Percentiles rank a stretch among this genome's conserved stretches.
phyloP scores from a whole-genome alignment of 108 stramenopile species.

The Skeletonema grethae region DNA sequence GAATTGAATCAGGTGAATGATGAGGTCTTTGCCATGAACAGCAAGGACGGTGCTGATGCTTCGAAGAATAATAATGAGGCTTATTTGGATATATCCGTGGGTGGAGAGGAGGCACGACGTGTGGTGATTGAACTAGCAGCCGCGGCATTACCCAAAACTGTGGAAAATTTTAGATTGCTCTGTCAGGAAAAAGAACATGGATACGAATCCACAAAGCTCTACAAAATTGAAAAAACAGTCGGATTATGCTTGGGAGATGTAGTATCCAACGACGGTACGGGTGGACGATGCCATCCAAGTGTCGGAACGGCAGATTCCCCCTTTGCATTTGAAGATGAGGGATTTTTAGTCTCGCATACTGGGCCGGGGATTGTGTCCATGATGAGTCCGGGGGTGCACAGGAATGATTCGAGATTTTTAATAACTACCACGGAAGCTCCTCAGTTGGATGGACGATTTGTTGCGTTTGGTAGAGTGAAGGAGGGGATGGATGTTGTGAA shows the following conservation, averaged over 20 bases:
- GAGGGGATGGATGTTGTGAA: slow-evolving; percentile 67
- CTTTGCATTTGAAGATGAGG: slow-evolving; percentile 40
- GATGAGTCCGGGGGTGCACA: slow-evolving; percentile 71
- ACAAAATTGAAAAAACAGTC: slow-evolving; percentile 75
- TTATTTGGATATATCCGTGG: slow-evolving; percentile 46
- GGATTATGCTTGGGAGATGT: slow-evolving; percentile 77
- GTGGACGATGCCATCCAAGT: slow-evolving; percentile 38
- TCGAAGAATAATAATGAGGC: slow-evolving; percentile 31
- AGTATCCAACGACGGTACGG: slow-evolving; percentile 30
- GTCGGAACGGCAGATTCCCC: slow-evolving; percentile 27
- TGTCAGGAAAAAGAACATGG: slow-evolving; percentile 42
- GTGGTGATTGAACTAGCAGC: slow-evolving; percentile 70
- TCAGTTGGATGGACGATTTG: slow-evolving; percentile 86
- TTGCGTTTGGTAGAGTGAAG: slow-evolving; percentile 82
- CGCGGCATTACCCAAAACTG: slow-evolving; percentile 68
- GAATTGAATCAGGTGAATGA: slow-evolving; percentile 65
- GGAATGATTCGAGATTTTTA: slow-evolving; percentile 82
- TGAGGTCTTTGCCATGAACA: slow-evolving; percentile 54
- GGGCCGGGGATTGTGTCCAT: slow-evolving; percentile 72
- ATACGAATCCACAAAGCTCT: slow-evolving; percentile 58
- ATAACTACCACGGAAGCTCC: slow-evolving; percentile 59
- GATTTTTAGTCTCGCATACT: slow-evolving; percentile 32
- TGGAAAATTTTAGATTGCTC: slow-evolving; percentile 62
- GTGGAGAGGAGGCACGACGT: slow-evolving; percentile 37
- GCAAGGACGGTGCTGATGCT: slow-evolving; percentile 1